phyloP scores from a whole-genome alignment of 805 yeast species.

The Saccharomycopsis synnaedendra region DNA sequence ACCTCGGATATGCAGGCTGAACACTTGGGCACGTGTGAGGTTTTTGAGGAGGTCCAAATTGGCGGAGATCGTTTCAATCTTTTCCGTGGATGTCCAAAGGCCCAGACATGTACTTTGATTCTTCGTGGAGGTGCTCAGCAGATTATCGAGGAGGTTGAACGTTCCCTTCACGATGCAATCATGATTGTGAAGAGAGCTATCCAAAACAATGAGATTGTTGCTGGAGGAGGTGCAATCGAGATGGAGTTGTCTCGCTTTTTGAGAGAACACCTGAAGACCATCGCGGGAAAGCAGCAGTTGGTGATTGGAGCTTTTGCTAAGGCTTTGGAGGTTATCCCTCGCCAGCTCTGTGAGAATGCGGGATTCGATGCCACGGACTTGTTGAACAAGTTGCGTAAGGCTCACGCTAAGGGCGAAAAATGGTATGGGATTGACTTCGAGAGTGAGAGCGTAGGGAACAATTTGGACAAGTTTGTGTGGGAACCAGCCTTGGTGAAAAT shows the following conservation, averaged over 20 bases:
- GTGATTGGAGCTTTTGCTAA: constrained; percentile 88
- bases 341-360: constrained; percentile 97
- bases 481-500: constrained; percentile 92
- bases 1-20: constrained; percentile 53
- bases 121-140: constrained; percentile 98
- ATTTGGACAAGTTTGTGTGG: constrained; percentile 85
- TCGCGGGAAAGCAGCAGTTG: constrained; percentile 93
- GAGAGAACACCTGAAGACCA: constrained; percentile 75
- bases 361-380: constrained; percentile 97
- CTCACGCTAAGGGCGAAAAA: constrained; percentile 84
- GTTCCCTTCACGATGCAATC: constrained; percentile 95
- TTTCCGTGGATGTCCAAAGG: constrained; percentile 84
- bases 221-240: constrained; percentile 99
- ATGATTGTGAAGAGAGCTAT: constrained; percentile 97
- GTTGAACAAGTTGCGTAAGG: constrained; percentile 80
- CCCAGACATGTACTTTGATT: constrained; percentile 86
- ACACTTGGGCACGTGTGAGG: constrained; percentile 75
- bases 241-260: constrained; percentile 89
- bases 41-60: constrained; percentile 87
- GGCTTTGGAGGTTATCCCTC: constrained; percentile 91
- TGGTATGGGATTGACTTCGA: constrained; percentile 93
- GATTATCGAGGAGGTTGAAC: constrained; percentile 94
- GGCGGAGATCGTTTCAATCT: constrained; percentile 93
- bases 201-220: constrained; percentile 77
- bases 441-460: constrained; percentile 71